phyloP scores from a whole-genome alignment of 2,329 filamentous ascomycete species.

The Hypoxylon sp. region DNA sequence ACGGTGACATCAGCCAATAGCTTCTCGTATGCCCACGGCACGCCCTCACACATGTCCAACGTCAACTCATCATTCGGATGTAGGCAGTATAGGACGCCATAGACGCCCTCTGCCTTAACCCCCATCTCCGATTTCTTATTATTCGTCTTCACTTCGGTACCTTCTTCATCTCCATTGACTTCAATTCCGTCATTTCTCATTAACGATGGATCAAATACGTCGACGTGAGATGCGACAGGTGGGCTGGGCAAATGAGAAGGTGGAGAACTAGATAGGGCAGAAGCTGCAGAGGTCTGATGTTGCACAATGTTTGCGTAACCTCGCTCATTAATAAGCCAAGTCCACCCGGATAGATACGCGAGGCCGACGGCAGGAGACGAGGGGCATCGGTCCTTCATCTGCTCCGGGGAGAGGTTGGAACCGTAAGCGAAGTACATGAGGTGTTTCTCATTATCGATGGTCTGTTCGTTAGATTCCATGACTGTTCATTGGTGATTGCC shows the following conservation, averaged over 20 bases:
- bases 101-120: slow-evolving; percentile 61
- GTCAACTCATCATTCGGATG: slow-evolving; percentile 63
- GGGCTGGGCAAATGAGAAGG: neutral
- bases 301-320: slow-evolving; percentile 78
- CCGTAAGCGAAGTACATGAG: slow-evolving; percentile 78
- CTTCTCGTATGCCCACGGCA: slow-evolving; percentile 74
- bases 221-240: neutral
- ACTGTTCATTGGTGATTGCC: neutral
- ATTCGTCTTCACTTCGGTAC: slow-evolving; percentile 38
- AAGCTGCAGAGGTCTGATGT: neutral
- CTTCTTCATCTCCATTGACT: neutral
- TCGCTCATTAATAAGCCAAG: slow-evolving; percentile 76
- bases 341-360: slow-evolving; percentile 69
- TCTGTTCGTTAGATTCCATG: slow-evolving; percentile 9
- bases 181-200: neutral
- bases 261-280: neutral
- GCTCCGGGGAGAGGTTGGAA: slow-evolving; percentile 75
- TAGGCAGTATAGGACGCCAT: slow-evolving; percentile 71
- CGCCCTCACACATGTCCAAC: slow-evolving; percentile 74
- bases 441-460: neutral
- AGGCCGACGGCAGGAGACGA: slow-evolving; percentile 69
- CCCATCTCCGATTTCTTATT: slow-evolving; percentile 24
- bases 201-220: neutral
- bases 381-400: slow-evolving; percentile 76
- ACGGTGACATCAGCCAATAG: slow-evolving; percentile 58